Evolutionary conservation across 768 basidiomycete genomes (phyloP).

Genomic region (Xerocomellus amylosporus): DNA sequence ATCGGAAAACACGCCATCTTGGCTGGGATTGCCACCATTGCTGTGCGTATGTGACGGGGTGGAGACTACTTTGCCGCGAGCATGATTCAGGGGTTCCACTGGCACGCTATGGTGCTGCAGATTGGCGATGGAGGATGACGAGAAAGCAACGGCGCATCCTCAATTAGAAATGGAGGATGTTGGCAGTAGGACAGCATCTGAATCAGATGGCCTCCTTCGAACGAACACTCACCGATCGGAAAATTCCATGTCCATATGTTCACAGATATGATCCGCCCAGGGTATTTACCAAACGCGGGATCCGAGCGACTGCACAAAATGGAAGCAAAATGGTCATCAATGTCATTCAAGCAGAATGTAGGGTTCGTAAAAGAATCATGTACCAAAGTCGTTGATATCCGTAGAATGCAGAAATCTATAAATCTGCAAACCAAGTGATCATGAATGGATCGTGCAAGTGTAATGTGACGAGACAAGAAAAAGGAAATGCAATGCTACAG

Average conservation of each 20-base stretch:
- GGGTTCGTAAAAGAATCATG: constrained; percentile 25
- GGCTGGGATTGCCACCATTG: background rate
- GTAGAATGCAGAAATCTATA: constrained; percentile 32
- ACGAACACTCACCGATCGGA: background rate
- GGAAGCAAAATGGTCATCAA: constrained; percentile 20
- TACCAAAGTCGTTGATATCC: constrained; percentile 20
- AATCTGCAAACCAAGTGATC: constrained; percentile 25
- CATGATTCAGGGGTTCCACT: background rate
- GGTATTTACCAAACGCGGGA: background rate
- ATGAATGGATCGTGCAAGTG: constrained; percentile 16
- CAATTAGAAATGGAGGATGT: background rate
- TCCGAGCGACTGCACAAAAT: constrained; percentile 3
- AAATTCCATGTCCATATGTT: background rate
- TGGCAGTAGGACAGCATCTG: background rate
- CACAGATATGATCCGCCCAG: constrained; percentile 13
- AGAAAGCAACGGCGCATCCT: background rate
- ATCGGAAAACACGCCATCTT: background rate
- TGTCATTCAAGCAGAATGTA: constrained; percentile 21
- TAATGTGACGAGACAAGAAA: constrained; percentile 13
- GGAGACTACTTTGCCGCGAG: constrained; percentile 1
- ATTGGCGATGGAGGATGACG: background rate
- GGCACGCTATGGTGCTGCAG: background rate
- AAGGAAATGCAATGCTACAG: constrained; percentile 37
- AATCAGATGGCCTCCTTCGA: background rate
- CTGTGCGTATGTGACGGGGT: constrained; percentile 8